phyloP scores from a whole-genome alignment of 2,329 filamentous ascomycete species.

The Pyrenophora graminea region DNA sequence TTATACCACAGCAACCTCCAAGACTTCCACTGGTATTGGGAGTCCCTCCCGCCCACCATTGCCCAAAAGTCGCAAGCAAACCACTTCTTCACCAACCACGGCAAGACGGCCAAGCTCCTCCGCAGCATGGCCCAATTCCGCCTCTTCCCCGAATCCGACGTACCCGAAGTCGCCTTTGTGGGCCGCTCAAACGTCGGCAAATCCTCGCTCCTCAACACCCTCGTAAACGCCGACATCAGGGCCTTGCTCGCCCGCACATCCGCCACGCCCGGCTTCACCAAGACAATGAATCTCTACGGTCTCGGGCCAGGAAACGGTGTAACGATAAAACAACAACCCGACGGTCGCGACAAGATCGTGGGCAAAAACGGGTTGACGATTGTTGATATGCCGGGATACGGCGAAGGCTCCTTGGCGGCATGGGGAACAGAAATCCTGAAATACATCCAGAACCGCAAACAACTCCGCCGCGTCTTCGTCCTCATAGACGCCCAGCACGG shows the following conservation, averaged over 20 bases:
- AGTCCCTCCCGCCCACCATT: constrained; percentile 32
- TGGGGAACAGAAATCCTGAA: constrained; percentile 73
- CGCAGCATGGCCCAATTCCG: constrained; percentile 66
- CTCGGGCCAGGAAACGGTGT: constrained; percentile 51
- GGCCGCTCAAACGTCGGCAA: constrained; percentile 75
- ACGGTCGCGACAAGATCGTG: constrained; percentile 37
- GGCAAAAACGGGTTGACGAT: constrained; percentile 57
- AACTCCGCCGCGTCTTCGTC: constrained; percentile 67
- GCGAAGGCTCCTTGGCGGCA: constrained; percentile 61
- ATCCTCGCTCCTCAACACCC: constrained; percentile 66
- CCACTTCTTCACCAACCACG: constrained; percentile 49
- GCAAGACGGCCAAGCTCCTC: constrained; percentile 55
- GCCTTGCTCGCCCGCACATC: constrained; percentile 53
- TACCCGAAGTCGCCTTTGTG: constrained; percentile 68
- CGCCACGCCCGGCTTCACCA: constrained; percentile 64
- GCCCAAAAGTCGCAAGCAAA: constrained; percentile 49
- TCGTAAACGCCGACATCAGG: constrained; percentile 53
- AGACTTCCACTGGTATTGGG: constrained; percentile 43
- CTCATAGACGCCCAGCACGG: constrained; percentile 68
- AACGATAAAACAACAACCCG: constrained; percentile 22
- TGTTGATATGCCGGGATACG: constrained; percentile 74
- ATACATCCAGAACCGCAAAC: constrained; percentile 65
- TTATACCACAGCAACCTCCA: constrained; percentile 10
- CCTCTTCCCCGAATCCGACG: constrained; percentile 57
- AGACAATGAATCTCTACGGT: constrained; percentile 68